Conservation (phyloP, 495 filamentous ascomycete species). For the Daldinia childiae region DNA sequence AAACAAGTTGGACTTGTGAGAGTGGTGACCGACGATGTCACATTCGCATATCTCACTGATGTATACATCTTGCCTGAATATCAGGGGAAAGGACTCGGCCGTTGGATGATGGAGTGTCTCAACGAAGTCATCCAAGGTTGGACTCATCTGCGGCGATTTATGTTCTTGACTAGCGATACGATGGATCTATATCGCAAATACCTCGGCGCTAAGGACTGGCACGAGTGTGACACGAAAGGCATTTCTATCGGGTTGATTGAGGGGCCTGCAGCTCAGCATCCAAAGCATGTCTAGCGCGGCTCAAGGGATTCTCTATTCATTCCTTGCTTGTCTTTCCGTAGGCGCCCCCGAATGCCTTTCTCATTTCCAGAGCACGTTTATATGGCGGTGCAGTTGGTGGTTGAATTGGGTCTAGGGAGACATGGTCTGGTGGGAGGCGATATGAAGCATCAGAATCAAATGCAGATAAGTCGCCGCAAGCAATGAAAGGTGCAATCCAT, state of each 20-base stretch:
- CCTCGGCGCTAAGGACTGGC: constrained; percentile 57
- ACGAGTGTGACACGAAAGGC: constrained; percentile 43
- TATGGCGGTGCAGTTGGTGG: constrained; percentile 97
- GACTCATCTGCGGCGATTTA: constrained; percentile 64
- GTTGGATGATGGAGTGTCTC: constrained; percentile 69
- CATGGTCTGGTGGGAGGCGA: constrained; percentile 75
- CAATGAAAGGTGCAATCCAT: constrained; percentile 94
- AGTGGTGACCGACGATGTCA: constrained; percentile 70
- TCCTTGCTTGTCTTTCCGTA: constrained; percentile 75
- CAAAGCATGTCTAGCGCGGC: constrained; percentile 7
- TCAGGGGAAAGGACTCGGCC: constrained; percentile 68
- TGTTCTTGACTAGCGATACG: constrained; percentile 59
- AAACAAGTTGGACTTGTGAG: constrained; percentile 66
- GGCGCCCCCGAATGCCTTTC: constrained; percentile 76
- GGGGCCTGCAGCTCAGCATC: constrained; percentile 32
- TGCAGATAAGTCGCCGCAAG: constrained; percentile 93
- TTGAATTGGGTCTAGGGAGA: constrained; percentile 91
- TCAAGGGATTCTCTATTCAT: constrained; percentile 9
- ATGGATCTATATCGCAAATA: constrained; percentile 58
- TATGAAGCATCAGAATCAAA: constrained; percentile 97
- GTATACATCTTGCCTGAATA: constrained; percentile 68
- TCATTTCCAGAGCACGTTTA: constrained; percentile 85
- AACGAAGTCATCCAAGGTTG: constrained; percentile 63
- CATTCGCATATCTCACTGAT: constrained; percentile 75
- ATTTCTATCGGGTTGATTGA: constrained; percentile 39